A percentile compares a stretch with the other conserved stretches of the same genome.
Evolutionary conservation across 345 rosid species (phyloP).

Genomic region (Hibiscus tridactylites): DNA sequence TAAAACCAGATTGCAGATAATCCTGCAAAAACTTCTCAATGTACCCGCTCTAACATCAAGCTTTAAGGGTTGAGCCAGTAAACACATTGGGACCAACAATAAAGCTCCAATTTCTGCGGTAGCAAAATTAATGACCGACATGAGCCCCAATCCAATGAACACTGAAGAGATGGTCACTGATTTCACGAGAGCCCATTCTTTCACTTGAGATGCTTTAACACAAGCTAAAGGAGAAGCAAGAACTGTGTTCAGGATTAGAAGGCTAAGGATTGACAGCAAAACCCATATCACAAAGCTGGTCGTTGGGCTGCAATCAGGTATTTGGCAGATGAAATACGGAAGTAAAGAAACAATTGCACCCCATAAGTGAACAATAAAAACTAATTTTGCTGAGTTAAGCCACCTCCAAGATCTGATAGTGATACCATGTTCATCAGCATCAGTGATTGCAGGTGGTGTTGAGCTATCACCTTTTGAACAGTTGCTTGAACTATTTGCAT

Average conservation of each 20-base stretch:
- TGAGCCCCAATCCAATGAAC: conserved; percentile 74
- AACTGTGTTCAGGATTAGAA: conserved; percentile 32
- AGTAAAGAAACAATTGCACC: conserved; percentile 58
- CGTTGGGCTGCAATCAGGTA: conserved; percentile 46
- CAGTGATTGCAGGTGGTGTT: conserved; percentile 2
- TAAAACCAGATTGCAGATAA: conserved; percentile 41
- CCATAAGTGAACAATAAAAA: conserved; percentile 59
- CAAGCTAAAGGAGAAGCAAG: conserved; percentile 37
- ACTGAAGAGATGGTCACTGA: conserved; percentile 71
- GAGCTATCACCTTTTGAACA: conserved; percentile 20
- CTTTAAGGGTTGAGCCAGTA: conserved; percentile 65
- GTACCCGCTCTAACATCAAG: conserved; percentile 37
- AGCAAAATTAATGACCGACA: conserved; percentile 91
- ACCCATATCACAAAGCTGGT: conserved; percentile 51
- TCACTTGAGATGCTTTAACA: conserved; percentile 22
- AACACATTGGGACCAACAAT: conserved; percentile 63
- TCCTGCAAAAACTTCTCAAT: conserved; percentile 30
- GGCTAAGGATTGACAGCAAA: conserved; percentile 42
- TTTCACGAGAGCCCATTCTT: conserved; percentile 62
- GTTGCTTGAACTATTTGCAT: conserved; percentile 30
- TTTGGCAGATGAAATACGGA: conserved; percentile 57
- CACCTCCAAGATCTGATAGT: conserved; percentile 63
- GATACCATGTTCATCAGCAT: conserved; percentile 14
- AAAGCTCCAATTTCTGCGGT: conserved; percentile 86
- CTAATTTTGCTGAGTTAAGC: conserved; percentile 67